Evolutionary conservation across 768 basidiomycete genomes (phyloP).

Genomic region (Kwoniella bestiolae): DNA sequence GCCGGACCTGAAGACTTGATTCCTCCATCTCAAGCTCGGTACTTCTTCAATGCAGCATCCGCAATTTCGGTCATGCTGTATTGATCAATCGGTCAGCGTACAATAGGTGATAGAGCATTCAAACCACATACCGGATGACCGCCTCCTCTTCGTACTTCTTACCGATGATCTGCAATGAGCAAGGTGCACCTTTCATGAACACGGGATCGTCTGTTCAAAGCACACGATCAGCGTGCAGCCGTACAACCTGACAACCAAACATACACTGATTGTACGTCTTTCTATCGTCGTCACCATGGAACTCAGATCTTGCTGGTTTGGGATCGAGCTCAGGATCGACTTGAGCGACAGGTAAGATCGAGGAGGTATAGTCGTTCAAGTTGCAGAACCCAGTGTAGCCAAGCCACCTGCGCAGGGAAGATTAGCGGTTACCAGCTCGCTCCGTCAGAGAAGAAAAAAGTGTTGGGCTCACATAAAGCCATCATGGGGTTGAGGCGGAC

Average conservation of each 20-base stretch:
- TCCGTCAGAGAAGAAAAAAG: background rate
- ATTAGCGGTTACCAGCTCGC: constrained; percentile 10
- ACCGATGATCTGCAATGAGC: constrained; percentile 70
- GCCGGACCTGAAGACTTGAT: background rate
- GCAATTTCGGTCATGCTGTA: constrained; percentile 25
- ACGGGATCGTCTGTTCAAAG: constrained; percentile 64
- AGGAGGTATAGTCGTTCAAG: constrained; percentile 68
- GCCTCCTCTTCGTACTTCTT: constrained; percentile 77
- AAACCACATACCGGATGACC: constrained; percentile 59
- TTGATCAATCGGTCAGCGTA: background rate
- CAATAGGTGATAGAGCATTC: background rate
- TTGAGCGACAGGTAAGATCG: constrained; percentile 68
- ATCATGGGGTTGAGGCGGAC: constrained; percentile 69
- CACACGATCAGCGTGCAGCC: constrained; percentile 49
- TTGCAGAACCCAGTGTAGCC: constrained; percentile 72
- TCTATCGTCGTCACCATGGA: constrained; percentile 63
- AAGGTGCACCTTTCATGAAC: constrained; percentile 65
- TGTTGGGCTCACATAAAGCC: constrained; percentile 63
- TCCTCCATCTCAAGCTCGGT: background rate
- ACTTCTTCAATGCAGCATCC: constrained; percentile 17
- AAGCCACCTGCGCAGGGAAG: constrained; percentile 57
- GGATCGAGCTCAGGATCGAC: constrained; percentile 66
- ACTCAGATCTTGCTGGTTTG: constrained; percentile 61
- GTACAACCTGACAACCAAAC: constrained; percentile 47
- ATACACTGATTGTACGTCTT: constrained; percentile 64